Evolutionary conservation across 2,329 filamentous ascomycete genomes (phyloP), one percentile per base, ranked within the genome.

Genomic region (Penicillium oxalicum): DNA sequence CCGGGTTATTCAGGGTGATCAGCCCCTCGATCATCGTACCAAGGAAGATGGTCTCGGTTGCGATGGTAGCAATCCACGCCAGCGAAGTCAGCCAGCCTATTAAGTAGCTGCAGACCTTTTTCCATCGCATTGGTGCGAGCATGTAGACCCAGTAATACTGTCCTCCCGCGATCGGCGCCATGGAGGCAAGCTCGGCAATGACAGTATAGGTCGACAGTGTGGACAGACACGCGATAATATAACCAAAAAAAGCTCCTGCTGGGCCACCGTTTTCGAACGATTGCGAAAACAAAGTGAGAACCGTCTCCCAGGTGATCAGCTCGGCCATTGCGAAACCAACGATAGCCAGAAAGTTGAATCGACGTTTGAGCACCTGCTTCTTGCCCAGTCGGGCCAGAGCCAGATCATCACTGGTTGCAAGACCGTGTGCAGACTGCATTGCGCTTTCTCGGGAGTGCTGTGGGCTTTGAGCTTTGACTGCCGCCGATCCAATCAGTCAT

Each of bases 231-330:
- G 76, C 73, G 40, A 79, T 72, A 29, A 79, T 68, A 61, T 74
- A 80, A 41, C 75, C 75, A 53, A 77, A 79, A 8, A 79, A 60
- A 5, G 77, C 62, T 4, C 77, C 76, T 1, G 74, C 69, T 9
- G 76, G 72, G 4, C 73, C 73, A 12, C 73, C 73, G 58, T 74
- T 75, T 25, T 69, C 59, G 39, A 72, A 66, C 1, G 69, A 65
- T 51, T 74, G 63, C 45, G 57, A 63, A 56, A 75, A 74, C 9
- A 74, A 58, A 3, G 71, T 70, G 4, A 74, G 63, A 8, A 73
- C 70, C 0, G 72, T 74, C 48, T 74, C 72, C 71, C 71, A 74
- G 26, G 71, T 73, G 45, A 74, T 73, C 28, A 73, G 50, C 50
- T 73, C 70, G 53, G 70, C 72, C 44, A 73, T 69, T 5, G 71